Base-by-base conservation (phyloP, 345 rosid species). In the Eutrema heterophyllum region DNA sequence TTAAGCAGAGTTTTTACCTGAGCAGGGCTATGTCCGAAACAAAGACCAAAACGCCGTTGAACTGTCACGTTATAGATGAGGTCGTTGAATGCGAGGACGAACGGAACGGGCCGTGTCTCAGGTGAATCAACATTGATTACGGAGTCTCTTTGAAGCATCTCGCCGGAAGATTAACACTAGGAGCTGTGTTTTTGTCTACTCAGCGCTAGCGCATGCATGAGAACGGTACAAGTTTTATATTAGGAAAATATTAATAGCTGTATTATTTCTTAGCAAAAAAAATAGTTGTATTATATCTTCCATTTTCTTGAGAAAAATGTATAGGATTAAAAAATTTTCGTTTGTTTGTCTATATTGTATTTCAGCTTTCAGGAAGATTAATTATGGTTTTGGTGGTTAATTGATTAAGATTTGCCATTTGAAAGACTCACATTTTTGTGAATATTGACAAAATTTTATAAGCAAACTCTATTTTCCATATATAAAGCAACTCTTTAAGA, bases 1-100 rank as follows among this genome's bases (percentile, higher is more conserved):
- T 88, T 69, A 9, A 75, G 74, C 26, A 75, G 35, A 11, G 79
- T 75, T 60, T 74, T 67, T 39, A 40, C 44, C 26, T 67, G 74
- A 68, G 64, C 32, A 52, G 63, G 68, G 41, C 57, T 60, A 59
- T 63, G 49, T 43, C 69, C 60, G 4, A 66, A 59, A 36, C 80
- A 60, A 57, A 81, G 33, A 5, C 69, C 6, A 59, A 88, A 62
- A 73, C 81, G 62, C 14, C 38, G 54, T 51, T 15, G 54, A 74
- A 67, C 68, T 50, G 55, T 68, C 57, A 68, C 46, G 7, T 43
- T 61, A 60, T 75, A 75, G 3, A 64, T 52, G 6, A 75, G 79
- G 27, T 75, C 69, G 4, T 60, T 60, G 29, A 75, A 75, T 9
- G 68, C 41, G 33, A 75, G 88, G 40, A 51, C 4, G 8, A 75